Evolutionary conservation across 192 early-diverging fungal species (phyloP).

Genomic region (Coemansia reversa): DNA sequence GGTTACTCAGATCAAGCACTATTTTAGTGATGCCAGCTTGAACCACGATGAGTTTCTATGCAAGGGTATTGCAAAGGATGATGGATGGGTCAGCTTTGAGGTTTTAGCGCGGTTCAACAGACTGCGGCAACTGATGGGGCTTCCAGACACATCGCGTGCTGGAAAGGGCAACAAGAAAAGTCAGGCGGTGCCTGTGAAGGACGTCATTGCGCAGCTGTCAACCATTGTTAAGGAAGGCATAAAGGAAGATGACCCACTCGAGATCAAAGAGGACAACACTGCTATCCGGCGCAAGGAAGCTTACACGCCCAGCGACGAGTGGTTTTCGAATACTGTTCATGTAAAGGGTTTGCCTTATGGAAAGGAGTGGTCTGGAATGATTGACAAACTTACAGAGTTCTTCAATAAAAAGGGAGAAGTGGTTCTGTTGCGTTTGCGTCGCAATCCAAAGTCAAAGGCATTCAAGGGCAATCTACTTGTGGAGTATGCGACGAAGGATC

Average conservation of each 20-base stretch:
- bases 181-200: conserved; percentile 11
- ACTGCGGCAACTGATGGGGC: conserved; percentile 44
- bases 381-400: conserved; percentile 37
- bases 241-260: conserved; percentile 19
- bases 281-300: conserved; percentile 35
- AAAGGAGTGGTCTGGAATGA: conserved; percentile 18
- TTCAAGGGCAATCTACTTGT: conserved; percentile 55
- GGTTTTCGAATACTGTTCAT: conserved; percentile 48
- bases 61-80: conserved; percentile 27
- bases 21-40: conserved; percentile 53
- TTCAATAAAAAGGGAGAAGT: conserved; percentile 24
- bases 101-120: conserved; percentile 48
- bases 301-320: conserved; percentile 34
- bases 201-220: conserved; percentile 21
- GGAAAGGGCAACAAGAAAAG: conserved; percentile 7
- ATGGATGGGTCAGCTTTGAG: conserved; percentile 38
- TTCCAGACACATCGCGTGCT: conserved; percentile 8
- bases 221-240: conserved; percentile 20
- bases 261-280: conserved; percentile 39
- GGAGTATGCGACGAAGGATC: conserved; percentile 30
- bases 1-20: conserved; percentile 51
- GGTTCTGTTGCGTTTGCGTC: conserved; percentile 41
- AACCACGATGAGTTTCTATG: conserved; percentile 52
- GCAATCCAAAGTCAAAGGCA: conserved; percentile 47
- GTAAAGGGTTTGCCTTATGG: conserved; percentile 51